Conservation (phyloP, 2,329 filamentous ascomycete species). For the Thermothelomyces thermophilus region DNA sequence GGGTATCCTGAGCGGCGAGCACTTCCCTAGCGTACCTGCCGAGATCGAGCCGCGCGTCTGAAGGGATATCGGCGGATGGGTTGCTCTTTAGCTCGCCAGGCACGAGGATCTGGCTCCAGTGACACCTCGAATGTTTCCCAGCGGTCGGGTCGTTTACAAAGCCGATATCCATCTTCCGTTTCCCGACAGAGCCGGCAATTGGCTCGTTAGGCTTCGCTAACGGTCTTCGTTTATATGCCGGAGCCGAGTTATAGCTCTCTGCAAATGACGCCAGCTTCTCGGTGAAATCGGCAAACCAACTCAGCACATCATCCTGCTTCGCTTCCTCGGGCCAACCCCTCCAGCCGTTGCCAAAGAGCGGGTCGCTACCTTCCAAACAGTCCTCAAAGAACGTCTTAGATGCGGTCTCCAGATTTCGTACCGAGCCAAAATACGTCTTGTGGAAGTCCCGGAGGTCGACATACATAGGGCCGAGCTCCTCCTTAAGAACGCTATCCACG, state of each 20-base stretch:
- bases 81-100: neutral
- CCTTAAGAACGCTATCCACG: neutral
- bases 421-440: neutral
- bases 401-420: neutral
- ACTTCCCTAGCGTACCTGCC: neutral
- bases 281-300: neutral
- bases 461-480: neutral
- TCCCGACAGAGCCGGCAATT: neutral
- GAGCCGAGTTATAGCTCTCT: neutral
- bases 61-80: neutral
- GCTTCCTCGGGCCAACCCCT: neutral
- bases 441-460: neutral
- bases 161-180: neutral
- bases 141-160: neutral
- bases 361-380: neutral
- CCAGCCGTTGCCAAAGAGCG: neutral
- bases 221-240: neutral
- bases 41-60: neutral
- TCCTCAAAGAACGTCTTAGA: neutral
- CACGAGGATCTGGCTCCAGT: neutral
- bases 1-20: neutral
- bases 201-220: neutral
- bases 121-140: neutral
- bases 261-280: neutral
- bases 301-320: neutral